Conservation (phyloP, 2,329 filamentous ascomycete species). For the Penicillium sp. region DNA sequence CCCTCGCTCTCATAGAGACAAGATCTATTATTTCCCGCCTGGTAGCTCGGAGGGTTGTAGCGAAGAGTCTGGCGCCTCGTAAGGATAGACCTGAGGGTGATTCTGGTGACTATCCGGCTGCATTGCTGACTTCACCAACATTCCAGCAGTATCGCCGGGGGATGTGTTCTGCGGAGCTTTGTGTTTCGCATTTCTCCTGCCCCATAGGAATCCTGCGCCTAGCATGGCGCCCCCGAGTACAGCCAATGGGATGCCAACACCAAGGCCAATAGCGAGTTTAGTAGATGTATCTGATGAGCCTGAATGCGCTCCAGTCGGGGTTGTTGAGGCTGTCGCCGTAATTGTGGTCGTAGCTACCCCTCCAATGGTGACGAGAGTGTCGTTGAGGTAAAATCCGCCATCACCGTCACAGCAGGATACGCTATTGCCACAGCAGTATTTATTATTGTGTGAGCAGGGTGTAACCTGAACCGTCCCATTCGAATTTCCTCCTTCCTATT, state of each 20-base stretch:
- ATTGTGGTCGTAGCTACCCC: background rate
- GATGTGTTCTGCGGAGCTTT: too few species aligned
- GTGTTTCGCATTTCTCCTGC: background rate
- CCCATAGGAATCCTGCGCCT: constrained; percentile 9
- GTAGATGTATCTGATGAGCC: background rate
- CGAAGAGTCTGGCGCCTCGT: too few species aligned
- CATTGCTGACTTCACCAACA: too few species aligned
- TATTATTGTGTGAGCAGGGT: background rate
- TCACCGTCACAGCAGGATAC: background rate
- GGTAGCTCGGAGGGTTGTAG: too few species aligned
- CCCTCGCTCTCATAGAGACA: too few species aligned
- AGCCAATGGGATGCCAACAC: constrained; percentile 6
- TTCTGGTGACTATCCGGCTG: too few species aligned
- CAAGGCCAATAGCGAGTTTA: constrained; percentile 3
- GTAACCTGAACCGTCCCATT: background rate
- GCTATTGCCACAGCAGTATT: constrained; percentile 5
- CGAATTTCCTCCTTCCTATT: background rate
- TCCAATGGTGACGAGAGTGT: constrained; percentile 1
- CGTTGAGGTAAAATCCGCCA: background rate
- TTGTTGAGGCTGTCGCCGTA: background rate
- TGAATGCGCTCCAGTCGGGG: too few species aligned
- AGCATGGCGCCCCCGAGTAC: constrained; percentile 6
- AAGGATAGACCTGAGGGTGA: too few species aligned
- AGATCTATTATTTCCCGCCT: too few species aligned
- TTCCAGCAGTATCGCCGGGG: too few species aligned